Percentiles rank a stretch among this genome's conserved stretches.
phyloP scores from a whole-genome alignment of 257 asterid genomes.

The Ocimum tenuiflorum region DNA sequence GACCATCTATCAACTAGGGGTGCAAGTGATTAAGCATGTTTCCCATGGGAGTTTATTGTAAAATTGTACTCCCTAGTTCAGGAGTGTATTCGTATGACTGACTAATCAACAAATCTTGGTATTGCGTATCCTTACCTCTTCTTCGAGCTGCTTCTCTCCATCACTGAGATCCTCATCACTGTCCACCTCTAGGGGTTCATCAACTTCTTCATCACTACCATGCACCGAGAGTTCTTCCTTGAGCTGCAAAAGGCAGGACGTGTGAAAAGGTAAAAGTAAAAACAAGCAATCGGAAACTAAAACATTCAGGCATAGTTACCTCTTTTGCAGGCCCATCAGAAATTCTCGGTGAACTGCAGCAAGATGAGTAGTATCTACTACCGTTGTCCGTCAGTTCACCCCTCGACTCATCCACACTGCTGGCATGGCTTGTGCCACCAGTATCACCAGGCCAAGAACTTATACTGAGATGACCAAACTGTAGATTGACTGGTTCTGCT shows the following conservation, averaged over 20 bases:
- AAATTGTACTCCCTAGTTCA: no score
- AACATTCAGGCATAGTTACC: constrained; percentile 29
- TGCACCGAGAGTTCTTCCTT: constrained; percentile 87
- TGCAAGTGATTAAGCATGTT: no score
- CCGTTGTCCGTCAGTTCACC: constrained; percentile 84
- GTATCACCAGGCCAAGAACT: constrained; percentile 93
- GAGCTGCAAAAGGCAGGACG: constrained; percentile 46
- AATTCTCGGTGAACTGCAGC: constrained; percentile 87
- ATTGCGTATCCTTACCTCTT: constrained; percentile 46
- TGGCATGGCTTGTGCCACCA: constrained; percentile 84
- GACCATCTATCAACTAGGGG: no score
- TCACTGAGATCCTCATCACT: constrained; percentile 85
- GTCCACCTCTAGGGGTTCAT: constrained; percentile 67
- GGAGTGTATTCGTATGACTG: no score
- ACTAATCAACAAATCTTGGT: background rate
- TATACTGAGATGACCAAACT: constrained; percentile 89
- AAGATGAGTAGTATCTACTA: constrained; percentile 76
- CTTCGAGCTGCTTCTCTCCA: constrained; percentile 43
- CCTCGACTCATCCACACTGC: constrained; percentile 81
- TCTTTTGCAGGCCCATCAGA: constrained; percentile 86
- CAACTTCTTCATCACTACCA: constrained; percentile 93
- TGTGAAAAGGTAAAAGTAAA: constrained; percentile 1
- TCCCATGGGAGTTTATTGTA: no score
- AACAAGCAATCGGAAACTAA: background rate
- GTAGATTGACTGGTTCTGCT: constrained; percentile 87